Base-by-base conservation (phyloP, 2,329 filamentous ascomycete genomes). In the Phialophora expanda region DNA sequence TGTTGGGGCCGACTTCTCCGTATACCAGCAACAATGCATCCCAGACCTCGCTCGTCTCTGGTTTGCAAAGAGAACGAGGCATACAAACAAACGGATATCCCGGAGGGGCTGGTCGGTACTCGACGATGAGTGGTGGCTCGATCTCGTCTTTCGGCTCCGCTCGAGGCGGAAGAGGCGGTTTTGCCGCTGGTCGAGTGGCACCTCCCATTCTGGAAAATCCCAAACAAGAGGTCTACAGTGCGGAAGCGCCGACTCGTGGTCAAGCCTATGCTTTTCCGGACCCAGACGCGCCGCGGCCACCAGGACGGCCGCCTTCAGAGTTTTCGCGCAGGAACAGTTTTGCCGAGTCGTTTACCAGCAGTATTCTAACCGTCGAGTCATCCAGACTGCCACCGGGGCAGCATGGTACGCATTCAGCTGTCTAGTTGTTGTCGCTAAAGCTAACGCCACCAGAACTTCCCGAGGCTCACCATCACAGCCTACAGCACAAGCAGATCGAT, bases 321-420 rank as follows among this genome's bases (percentile, higher is more conserved):
- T 78, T 81, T 64, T 81, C 79, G 24, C 77, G 81, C 12, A 79
- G 82, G 56, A 78, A 78, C 55, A 83, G 81, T 68, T 78, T 78
- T 20, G 79, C 81, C 11, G 80, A 82, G 59, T 83, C 81, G 2
- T 73, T 82, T 61, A 74, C 76, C 20, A 83, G 79, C 66, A 82
- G 81, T 69, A 73, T 82, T 20, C 79, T 80, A 66, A 82, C 80
- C 0, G 86, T 86, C 1, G 80, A 83, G 72, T 92, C 90, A 53
- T 75, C 76, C 11, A 77, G 79, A 14, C 73, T 82, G 59, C 81
- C 81, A 32, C 78, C 76, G 30, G 81, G 80, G 41, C 81, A 83
- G 69, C 80, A 82, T 67, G 80, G 81, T 82, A 76, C 69, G 76
- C 26, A 50, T 57, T 17, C 20, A 12, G 28, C 4, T n/a, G 14